phyloP scores from a whole-genome alignment of 495 filamentous ascomycete species.

The Articulospora tetracladia region DNA sequence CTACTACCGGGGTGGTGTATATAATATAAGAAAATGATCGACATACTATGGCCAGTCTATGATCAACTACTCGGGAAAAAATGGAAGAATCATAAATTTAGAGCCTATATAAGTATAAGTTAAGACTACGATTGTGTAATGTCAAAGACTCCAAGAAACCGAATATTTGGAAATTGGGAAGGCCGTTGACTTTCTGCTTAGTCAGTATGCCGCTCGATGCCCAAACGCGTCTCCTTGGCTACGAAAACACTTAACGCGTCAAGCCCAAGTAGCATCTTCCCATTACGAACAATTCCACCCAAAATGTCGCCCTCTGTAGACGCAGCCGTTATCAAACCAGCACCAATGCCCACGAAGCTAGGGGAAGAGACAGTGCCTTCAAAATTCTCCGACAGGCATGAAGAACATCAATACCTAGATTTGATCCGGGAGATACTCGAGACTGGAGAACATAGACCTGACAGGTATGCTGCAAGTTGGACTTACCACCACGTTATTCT shows the following conservation, averaged over 20 bases:
- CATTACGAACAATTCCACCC: not conserved
- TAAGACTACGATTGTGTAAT: no score
- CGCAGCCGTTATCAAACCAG: not conserved
- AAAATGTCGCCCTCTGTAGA: slow-evolving; percentile 19
- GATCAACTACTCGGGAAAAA: no score
- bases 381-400: slow-evolving; percentile 36
- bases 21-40: no score
- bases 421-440: slow-evolving; percentile 72
- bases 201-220: no score
- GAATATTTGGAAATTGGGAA: no score
- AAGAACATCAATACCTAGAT: slow-evolving; percentile 75
- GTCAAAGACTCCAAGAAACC: no score
- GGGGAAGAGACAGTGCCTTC: slow-evolving; percentile 13
- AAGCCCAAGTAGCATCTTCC: not conserved
- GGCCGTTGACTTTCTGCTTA: no score
- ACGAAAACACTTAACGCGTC: slow-evolving; percentile 13
- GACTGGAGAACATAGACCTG: slow-evolving; percentile 75
- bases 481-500: not conserved
- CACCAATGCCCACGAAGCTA: not conserved
- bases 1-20: no score
- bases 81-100: no score
- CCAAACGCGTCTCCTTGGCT: slow-evolving; percentile 5
- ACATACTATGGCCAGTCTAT: no score
- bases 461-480: slow-evolving; percentile 48
- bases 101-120: no score